phyloP scores from a whole-genome alignment of 371 early-diverging fungal genomes.

The Mucor racemosus region DNA sequence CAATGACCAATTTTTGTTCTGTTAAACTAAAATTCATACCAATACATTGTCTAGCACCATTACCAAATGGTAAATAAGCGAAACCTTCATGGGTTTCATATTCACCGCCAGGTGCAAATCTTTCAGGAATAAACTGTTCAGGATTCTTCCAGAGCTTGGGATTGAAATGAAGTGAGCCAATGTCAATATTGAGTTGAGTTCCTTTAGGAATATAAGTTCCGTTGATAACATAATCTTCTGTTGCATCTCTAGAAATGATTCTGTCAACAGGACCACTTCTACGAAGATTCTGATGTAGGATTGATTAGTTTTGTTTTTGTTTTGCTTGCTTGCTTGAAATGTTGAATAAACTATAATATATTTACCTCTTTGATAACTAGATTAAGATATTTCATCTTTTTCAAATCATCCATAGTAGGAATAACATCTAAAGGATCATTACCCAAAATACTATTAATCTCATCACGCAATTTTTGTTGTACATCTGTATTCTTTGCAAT shows the following conservation, averaged over 20 bases:
- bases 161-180: constrained; percentile 22
- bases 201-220: constrained; percentile 48
- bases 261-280: constrained; percentile 31
- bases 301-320: background rate
- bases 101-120: constrained; percentile 26
- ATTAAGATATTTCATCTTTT: constrained; percentile 46
- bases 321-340: too few species aligned
- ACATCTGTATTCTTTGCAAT: constrained; percentile 39
- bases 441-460: constrained; percentile 55
- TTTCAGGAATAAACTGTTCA: constrained; percentile 25
- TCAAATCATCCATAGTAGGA: constrained; percentile 51
- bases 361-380: constrained; percentile 41
- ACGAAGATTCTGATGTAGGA: constrained; percentile 38
- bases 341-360: background rate
- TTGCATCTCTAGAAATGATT: constrained; percentile 26
- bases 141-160: constrained; percentile 24
- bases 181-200: constrained; percentile 36
- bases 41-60: constrained; percentile 54
- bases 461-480: constrained; percentile 55
- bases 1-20: constrained; percentile 50
- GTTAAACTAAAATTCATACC: constrained; percentile 56
- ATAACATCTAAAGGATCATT: constrained; percentile 39
- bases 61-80: constrained; percentile 54
- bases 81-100: constrained; percentile 13
- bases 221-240: constrained; percentile 43